A percentile compares a stretch with the other conserved stretches of the same genome.
Conservation (phyloP, 2,329 filamentous ascomycete genomes). For the Hymenoscyphus scutula region DNA sequence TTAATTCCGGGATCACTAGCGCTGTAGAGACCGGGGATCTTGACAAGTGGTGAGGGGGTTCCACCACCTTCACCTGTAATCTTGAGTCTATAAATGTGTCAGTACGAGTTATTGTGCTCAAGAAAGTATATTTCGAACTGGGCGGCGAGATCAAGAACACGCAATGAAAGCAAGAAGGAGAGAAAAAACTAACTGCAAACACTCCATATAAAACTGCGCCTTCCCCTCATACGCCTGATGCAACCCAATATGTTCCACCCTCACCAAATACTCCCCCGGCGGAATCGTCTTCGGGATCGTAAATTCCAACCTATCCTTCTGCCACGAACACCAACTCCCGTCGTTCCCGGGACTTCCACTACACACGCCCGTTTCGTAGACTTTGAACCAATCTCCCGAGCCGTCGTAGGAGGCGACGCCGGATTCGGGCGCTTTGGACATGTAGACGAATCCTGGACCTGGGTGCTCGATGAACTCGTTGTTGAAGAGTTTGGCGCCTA, state of each 20-base stretch:
- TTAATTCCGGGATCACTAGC: conserved; percentile 5
- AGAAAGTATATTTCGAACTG: no score
- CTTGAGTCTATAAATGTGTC: background rate
- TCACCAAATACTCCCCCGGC: conserved; percentile 44
- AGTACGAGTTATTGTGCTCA: no score
- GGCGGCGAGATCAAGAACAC: background rate
- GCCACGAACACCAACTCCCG: no score
- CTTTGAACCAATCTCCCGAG: conserved; percentile 9
- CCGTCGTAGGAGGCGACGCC: conserved; percentile 5
- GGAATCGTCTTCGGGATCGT: conserved; percentile 42
- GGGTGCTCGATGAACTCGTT: conserved; percentile 8
- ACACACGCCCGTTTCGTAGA: background rate
- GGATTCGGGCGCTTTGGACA: conserved; percentile 3
- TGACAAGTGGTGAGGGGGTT: background rate
- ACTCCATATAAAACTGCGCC: conserved; percentile 4
- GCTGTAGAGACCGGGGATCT: background rate
- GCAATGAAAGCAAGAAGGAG: background rate
- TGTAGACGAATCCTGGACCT: conserved; percentile 7
- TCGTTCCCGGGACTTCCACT: background rate
- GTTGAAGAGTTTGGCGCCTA: conserved; percentile 9
- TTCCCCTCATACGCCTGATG: conserved; percentile 19
- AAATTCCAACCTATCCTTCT: conserved; percentile 21
- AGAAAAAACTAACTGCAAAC: background rate
- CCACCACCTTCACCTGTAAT: background rate
- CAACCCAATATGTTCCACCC: conserved; percentile 47